Evolutionary conservation across 768 basidiomycete species (phyloP).

Genomic region (Dioszegia crocea): DNA sequence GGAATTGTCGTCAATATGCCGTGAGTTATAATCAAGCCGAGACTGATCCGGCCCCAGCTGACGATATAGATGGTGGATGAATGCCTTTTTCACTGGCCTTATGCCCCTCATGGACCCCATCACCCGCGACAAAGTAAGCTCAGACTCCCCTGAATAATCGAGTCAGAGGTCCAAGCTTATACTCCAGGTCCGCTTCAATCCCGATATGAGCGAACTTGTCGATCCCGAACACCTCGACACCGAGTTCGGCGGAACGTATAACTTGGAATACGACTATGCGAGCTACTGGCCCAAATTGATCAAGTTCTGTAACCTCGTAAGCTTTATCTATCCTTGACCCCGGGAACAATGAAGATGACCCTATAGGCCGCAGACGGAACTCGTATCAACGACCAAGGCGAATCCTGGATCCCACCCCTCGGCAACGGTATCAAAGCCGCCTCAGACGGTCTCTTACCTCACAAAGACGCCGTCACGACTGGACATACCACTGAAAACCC

Average conservation of each 20-base stretch:
- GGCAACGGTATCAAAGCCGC: conserved; percentile 48
- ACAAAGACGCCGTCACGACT: conserved; percentile 25
- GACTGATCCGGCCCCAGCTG: conserved; percentile 48
- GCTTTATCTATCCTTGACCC: not conserved
- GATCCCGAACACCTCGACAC: conserved; percentile 71
- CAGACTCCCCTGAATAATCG: not conserved
- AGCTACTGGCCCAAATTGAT: conserved; percentile 77
- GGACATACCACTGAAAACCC: conserved; percentile 13
- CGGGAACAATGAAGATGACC: not conserved
- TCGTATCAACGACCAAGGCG: conserved; percentile 42
- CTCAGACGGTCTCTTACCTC: conserved; percentile 30
- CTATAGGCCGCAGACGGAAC: conserved; percentile 39
- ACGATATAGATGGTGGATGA: conserved; percentile 52
- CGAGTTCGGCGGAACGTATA: conserved; percentile 74
- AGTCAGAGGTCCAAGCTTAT: not conserved
- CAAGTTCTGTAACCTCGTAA: conserved; percentile 50
- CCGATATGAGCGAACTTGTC: conserved; percentile 69
- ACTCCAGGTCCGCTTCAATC: conserved; percentile 79
- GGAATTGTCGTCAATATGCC: conserved; percentile 81
- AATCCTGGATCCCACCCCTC: conserved; percentile 33
- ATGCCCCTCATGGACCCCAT: conserved; percentile 82
- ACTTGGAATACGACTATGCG: conserved; percentile 67
- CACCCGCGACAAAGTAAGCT: conserved; percentile 73
- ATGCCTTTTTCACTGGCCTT: conserved; percentile 58
- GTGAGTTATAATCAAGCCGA: conserved; percentile 54